Conservation (phyloP, 495 filamentous ascomycete species). For the Pyronema omphalodes region DNA sequence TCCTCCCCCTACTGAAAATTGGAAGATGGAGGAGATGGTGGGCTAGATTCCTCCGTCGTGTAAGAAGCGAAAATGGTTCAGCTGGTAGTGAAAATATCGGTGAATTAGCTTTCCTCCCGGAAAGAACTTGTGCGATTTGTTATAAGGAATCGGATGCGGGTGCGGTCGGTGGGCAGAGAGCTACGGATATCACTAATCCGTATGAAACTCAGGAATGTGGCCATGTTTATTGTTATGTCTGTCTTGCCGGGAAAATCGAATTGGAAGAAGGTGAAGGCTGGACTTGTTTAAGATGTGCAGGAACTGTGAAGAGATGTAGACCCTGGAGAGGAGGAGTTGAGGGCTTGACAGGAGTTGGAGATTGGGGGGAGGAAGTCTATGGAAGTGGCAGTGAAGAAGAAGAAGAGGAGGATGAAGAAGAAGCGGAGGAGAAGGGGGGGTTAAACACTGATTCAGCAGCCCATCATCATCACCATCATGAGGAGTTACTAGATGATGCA, state of each 20-base stretch:
- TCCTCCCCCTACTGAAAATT: constrained; percentile 84
- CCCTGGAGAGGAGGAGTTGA: constrained; percentile 61
- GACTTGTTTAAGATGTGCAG: constrained; percentile 82
- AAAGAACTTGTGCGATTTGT: constrained; percentile 94
- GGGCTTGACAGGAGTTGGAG: constrained; percentile 13
- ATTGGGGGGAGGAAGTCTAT: constrained; percentile 23
- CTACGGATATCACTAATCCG: constrained; percentile 90
- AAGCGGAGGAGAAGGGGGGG: not conserved
- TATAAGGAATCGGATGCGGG: constrained; percentile 79
- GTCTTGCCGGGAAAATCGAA: constrained; percentile 74
- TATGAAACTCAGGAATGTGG: constrained; percentile 85
- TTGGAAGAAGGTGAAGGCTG: constrained; percentile 91
- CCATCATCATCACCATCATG: no score
- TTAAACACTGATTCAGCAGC: not conserved
- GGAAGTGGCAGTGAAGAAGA: constrained; percentile 11
- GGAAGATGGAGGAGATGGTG: constrained; percentile 85
- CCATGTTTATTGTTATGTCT: constrained; percentile 94
- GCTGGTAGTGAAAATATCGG: constrained; percentile 36
- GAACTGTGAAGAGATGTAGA: constrained; percentile 67
- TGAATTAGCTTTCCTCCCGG: constrained; percentile 69
- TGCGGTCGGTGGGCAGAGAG: constrained; percentile 67
- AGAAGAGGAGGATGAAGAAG: constrained; percentile 7
- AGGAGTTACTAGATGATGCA: constrained; percentile 1
- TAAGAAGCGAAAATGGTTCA: constrained; percentile 31
- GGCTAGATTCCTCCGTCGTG: constrained; percentile 57